These are phyloP conservation scores for Fraxinus paxiana DNA, from an alignment of 305 asterid genomes.

Conservation along the genomic window DNA sequence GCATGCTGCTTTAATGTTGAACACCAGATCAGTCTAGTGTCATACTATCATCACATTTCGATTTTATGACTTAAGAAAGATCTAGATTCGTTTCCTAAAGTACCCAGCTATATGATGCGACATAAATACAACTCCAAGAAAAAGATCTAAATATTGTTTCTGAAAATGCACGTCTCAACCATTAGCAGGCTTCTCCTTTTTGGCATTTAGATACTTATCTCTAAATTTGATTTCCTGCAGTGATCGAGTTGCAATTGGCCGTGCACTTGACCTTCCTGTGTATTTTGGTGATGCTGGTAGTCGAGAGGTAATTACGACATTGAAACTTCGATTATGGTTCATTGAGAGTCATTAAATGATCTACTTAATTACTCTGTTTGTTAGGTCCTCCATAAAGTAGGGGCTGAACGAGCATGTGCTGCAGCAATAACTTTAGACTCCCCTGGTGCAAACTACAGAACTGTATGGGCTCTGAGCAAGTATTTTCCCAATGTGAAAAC, in stretches of 20 bases:
- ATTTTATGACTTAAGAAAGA: not conserved
- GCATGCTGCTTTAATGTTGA: not conserved
- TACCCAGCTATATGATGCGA: not conserved
- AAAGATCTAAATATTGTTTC: constrained; percentile 8
- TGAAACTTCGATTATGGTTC: constrained; percentile 16
- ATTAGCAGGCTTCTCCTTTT: constrained; percentile 10
- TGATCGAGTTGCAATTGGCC: constrained; percentile 92
- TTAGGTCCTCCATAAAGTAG: constrained; percentile 95
- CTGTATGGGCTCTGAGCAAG: constrained; percentile 99
- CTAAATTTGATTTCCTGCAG: constrained; percentile 39
- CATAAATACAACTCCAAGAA: not conserved
- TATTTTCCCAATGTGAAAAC: constrained; percentile 91
- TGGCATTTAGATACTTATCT: constrained; percentile 18
- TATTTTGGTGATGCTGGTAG: constrained; percentile 99
- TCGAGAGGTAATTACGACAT: constrained; percentile 68
- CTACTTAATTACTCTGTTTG: constrained; percentile 8
- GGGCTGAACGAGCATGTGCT: constrained; percentile 97
- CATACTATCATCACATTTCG: not conserved
- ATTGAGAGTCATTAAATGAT: constrained; percentile 7
- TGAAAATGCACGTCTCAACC: constrained; percentile 7
- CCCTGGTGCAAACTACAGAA: constrained; percentile 98
- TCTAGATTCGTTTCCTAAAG: not conserved
- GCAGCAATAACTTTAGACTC: constrained; percentile 95
- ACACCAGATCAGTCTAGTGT: not conserved
- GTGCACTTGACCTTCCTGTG: constrained; percentile 98